Base-by-base conservation (phyloP, 176 grass and related monocot genomes). In the Triticum urartu region DNA sequence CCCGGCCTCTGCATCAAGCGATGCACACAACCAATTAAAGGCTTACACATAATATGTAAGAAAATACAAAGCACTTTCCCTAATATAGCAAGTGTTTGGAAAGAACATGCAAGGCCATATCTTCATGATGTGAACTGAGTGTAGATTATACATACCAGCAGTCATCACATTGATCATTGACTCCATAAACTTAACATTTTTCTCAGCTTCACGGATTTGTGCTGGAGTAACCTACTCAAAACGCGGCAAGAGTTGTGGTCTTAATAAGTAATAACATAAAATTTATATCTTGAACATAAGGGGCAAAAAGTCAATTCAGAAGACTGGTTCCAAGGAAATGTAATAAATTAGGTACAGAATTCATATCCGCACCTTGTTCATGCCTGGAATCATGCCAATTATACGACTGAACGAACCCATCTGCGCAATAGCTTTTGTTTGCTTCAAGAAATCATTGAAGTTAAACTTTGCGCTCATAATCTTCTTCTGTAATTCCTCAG, bases 181-280 rank as follows among this genome's bases (percentile, higher is more conserved):
- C 75, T 98, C 95, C 95, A 98, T 94, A 79, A 94, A 79, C 63
- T 91, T 86, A 52, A 95, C 70, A 65, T 85, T 98, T 89, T 98
- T 98, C 84, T 98, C 95, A 71, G 95, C 95, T 81, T 98, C 95
- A 77, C 95, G 95, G 79, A 98, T 94, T 92, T 98, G 95, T 34
- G 95, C 91, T 72, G 95, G 95, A 56, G 95, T 91, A 80, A 98
- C 91, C 95, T 98, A 91, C 81, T 64, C 10, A 64, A 86, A 87
- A 86, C 18, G 11, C 12, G 9, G 39, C 18, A 86, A 66, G 56
- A 78, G 9, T 15, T 50, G 11, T 68, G 50, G 43, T 42, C 52
- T 64, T 77, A 86, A 24, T 52, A 22, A 63, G 52, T 77, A 82
- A 24, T 64, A 32, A 56, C 3, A 52, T 22, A 36, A 64, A 74